phyloP scores from a whole-genome alignment of 768 basidiomycete species.

The Leccinum subgranulosum region DNA sequence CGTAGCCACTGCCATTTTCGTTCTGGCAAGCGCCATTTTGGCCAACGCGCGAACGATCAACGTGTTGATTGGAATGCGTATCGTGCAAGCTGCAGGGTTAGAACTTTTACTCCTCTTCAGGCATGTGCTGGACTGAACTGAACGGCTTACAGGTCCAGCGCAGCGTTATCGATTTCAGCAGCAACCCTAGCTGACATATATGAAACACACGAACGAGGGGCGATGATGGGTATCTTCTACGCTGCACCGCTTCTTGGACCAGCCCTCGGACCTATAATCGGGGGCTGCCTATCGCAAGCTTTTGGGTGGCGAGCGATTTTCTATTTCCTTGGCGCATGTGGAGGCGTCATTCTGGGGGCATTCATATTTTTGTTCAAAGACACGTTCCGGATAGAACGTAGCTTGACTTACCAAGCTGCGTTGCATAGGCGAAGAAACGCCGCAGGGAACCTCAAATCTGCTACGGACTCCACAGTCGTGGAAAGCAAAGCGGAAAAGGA shows the following conservation, averaged over 20 bases:
- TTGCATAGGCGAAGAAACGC: constrained; percentile 43
- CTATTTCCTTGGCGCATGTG: constrained; percentile 74
- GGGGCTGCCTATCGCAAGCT: constrained; percentile 61
- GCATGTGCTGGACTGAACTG: constrained; percentile 2
- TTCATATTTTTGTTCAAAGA: constrained; percentile 75
- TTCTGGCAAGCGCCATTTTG: constrained; percentile 53
- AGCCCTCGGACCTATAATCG: constrained; percentile 68
- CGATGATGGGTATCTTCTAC: constrained; percentile 79
- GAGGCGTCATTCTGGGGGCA: constrained; percentile 47
- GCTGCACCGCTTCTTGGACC: constrained; percentile 76
- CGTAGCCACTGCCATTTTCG: constrained; percentile 48
- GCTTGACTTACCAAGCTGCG: constrained; percentile 71
- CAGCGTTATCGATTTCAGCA: constrained; percentile 69
- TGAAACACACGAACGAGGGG: constrained; percentile 70
- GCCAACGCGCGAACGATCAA: constrained; percentile 53
- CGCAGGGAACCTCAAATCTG: constrained; percentile 16
- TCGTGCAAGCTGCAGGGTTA: constrained; percentile 65
- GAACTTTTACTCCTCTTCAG: constrained; percentile 13
- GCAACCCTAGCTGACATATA: constrained; percentile 79
- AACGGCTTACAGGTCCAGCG: constrained; percentile 47
- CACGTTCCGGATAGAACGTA: constrained; percentile 81
- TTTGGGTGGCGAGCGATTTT: constrained; percentile 81
- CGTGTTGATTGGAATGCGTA: constrained; percentile 63
- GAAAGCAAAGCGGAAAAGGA: constrained; percentile 6
- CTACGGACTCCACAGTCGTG: constrained; percentile 20